These are phyloP conservation scores for Ceratocystis alfenasii DNA, from an alignment of 2,329 filamentous ascomycete species.

Conservation along the genomic window DNA sequence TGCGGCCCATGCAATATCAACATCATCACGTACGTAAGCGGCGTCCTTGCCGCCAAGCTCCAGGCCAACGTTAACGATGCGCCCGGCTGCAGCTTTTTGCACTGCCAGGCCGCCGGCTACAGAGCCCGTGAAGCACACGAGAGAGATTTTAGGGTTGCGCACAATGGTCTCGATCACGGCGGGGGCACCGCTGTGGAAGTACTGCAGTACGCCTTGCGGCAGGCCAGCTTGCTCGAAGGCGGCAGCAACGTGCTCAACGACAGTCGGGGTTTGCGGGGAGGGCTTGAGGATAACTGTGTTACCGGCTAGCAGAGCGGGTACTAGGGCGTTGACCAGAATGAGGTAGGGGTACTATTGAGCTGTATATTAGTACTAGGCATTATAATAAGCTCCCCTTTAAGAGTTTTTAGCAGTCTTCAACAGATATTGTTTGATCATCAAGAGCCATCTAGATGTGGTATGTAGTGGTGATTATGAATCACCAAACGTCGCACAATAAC, in stretches of 20 bases:
- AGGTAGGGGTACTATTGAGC: conserved; percentile 72
- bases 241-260: conserved; percentile 69
- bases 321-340: conserved; percentile 80
- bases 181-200: conserved; percentile 78
- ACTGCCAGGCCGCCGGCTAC: conserved; percentile 78
- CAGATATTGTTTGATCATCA: too few species aligned
- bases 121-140: conserved; percentile 89
- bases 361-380: conserved; percentile 18
- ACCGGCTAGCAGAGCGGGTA: conserved; percentile 81
- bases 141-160: conserved; percentile 60
- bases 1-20: conserved; percentile 81
- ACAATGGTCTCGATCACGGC: conserved; percentile 66
- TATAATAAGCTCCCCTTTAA: conserved; percentile 7
- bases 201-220: conserved; percentile 73
- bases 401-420: too few species aligned
- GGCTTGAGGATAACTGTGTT: conserved; percentile 92
- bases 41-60: conserved; percentile 94
- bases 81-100: conserved; percentile 70
- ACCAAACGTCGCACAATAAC: background rate
- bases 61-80: conserved; percentile 73
- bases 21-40: conserved; percentile 75
- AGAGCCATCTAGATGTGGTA: background rate
- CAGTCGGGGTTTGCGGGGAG: conserved; percentile 85
- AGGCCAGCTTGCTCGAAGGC: conserved; percentile 72
- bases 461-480: background rate